Evolutionary conservation across 441 rosid genomes (phyloP), one percentile per base, ranked within the genome.

Genomic region (Kokia cookei): DNA sequence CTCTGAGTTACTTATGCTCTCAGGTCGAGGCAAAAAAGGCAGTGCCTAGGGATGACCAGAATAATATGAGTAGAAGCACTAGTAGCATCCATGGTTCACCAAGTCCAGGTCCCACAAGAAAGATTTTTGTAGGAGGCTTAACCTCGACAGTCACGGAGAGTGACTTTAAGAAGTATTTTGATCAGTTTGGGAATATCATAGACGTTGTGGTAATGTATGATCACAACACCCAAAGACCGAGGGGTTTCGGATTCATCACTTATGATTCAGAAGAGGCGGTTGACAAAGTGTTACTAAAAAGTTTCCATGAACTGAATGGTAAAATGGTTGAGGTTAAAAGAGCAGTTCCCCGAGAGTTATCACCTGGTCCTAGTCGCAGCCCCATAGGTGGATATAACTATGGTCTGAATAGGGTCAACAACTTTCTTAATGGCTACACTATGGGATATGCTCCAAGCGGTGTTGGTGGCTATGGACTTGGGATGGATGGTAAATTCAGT

Each of bases 201-300:
- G 99, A 94, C 78, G 97, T 88, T 54, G 99, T 94, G 62, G 99
- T 94, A 32, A 94, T 94, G 98, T 91, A 91, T 71, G 98, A 94
- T 80, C 98, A 92, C 86, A 92, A 91, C 86, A 94, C 98, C 3
- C 97, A 94, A 69, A 90, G 98, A 88, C 98, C 98, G 61, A 90
- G 98, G 75, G 98, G 98, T 40, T 94, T 94, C n/a, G 98, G 98
- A n/a, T 94, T 94, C 79, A 92, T 94, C 73, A 94, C 98, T 66
- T 94, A 87, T 66, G 98, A 94, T 80, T 85, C 93, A 2, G 98
- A 92, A 79, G 98, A 94, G 66, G 93, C 97, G 0, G 98, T 91
- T 75, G 97, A 91, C 72, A 91, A 85, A 80, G 98, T 90, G 22
- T 74, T 94, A 87, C 84, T 84, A 65, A 93, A 86, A 80, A 92